Evolutionary conservation across 2,329 filamentous ascomycete genomes (phyloP).

Genomic region (Hirsutella thompsonii): DNA sequence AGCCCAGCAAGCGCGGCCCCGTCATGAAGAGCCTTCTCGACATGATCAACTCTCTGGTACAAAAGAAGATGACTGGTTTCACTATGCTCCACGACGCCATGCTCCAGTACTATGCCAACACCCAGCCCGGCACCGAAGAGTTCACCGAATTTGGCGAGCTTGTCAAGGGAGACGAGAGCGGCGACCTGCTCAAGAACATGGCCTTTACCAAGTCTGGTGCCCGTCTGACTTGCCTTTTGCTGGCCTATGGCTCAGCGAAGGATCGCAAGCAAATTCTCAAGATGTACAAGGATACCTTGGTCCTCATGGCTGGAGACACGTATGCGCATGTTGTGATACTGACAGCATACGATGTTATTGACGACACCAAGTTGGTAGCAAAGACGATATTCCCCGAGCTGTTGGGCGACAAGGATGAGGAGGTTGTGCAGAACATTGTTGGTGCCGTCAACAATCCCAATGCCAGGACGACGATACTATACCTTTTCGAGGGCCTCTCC

Average conservation of each 20-base stretch:
- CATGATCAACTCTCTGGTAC: slow-evolving; percentile 81
- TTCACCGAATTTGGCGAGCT: slow-evolving; percentile 79
- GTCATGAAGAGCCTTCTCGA: slow-evolving; percentile 79
- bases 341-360: slow-evolving; percentile 78
- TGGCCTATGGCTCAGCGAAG: slow-evolving; percentile 81
- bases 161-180: slow-evolving; percentile 81
- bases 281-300: slow-evolving; percentile 80
- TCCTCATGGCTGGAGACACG: slow-evolving; percentile 69
- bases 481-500: slow-evolving; percentile 61
- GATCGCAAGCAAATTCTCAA: slow-evolving; percentile 82
- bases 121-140: slow-evolving; percentile 65
- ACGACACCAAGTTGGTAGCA: slow-evolving; percentile 79
- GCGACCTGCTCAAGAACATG: slow-evolving; percentile 86
- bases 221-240: slow-evolving; percentile 63
- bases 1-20: slow-evolving; percentile 73
- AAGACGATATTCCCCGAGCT: slow-evolving; percentile 85
- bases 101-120: slow-evolving; percentile 86
- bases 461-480: slow-evolving; percentile 58
- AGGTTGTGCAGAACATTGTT: slow-evolving; percentile 50
- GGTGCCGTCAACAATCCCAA: slow-evolving; percentile 52
- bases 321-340: slow-evolving; percentile 73
- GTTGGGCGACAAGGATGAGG: slow-evolving; percentile 55
- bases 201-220: slow-evolving; percentile 88
- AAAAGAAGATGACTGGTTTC: slow-evolving; percentile 95
- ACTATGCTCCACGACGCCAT: slow-evolving; percentile 98